Conservation (phyloP, 495 filamentous ascomycete genomes). For the Penicillium desertorum region DNA sequence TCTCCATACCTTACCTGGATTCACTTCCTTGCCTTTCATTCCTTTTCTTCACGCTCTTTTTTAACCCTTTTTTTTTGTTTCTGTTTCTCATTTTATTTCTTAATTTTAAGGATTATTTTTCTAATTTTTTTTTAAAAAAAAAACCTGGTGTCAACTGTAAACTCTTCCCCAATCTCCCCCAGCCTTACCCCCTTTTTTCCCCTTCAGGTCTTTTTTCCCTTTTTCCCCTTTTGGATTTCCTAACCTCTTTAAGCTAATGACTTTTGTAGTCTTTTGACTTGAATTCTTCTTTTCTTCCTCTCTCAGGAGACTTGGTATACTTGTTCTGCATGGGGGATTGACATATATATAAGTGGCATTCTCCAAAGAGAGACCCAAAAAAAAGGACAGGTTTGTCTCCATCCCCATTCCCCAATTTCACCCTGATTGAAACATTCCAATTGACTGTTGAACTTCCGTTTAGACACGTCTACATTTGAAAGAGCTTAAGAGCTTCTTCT, state of each 20-base stretch:
- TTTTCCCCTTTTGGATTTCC: slow-evolving; percentile 13
- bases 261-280: slow-evolving; percentile 21
- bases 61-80: slow-evolving; percentile 14
- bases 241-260: slow-evolving; percentile 34
- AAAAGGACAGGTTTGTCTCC: slow-evolving; percentile 30
- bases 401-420: slow-evolving; percentile 24
- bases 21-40: slow-evolving; percentile 30
- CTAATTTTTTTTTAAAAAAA: slow-evolving; percentile 6
- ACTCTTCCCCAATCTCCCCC: slow-evolving; percentile 31
- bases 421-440: slow-evolving; percentile 34
- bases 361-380: slow-evolving; percentile 23
- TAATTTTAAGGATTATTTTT: slow-evolving; percentile 13
- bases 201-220: slow-evolving; percentile 32
- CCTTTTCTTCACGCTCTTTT: slow-evolving; percentile 24
- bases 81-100: slow-evolving; percentile 10
- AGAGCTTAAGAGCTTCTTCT: background rate
- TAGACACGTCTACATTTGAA: slow-evolving; percentile 31
- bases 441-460: slow-evolving; percentile 25
- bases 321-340: slow-evolving; percentile 18
- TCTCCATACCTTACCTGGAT: slow-evolving; percentile 35
- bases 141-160: slow-evolving; percentile 11
- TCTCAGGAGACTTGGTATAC: slow-evolving; percentile 3
- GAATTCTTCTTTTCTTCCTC: slow-evolving; percentile 25
- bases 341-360: slow-evolving; percentile 34
- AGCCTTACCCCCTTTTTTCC: slow-evolving; percentile 37